phyloP scores from a whole-genome alignment of 768 basidiomycete species.

The Suillus subalutaceus region DNA sequence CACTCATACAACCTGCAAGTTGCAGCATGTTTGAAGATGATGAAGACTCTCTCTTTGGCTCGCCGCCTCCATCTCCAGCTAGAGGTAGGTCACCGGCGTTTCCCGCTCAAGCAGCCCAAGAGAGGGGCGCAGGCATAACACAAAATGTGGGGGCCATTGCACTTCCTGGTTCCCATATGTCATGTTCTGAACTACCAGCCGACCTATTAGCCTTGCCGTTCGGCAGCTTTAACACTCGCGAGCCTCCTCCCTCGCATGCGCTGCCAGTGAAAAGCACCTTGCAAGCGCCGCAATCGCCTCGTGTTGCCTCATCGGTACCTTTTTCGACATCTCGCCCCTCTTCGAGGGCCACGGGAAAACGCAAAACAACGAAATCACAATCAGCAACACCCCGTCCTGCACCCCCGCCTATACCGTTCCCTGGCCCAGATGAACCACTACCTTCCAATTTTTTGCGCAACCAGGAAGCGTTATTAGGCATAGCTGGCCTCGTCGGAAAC shows the following conservation, averaged over 20 bases:
- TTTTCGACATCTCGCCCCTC: slow-evolving; percentile 12
- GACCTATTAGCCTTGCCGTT: slow-evolving; percentile 74
- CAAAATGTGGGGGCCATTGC: slow-evolving; percentile 98
- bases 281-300: neutral
- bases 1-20: slow-evolving; percentile 20
- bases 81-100: slow-evolving; percentile 80
- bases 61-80: slow-evolving; percentile 70
- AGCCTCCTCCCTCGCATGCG: slow-evolving; percentile 36
- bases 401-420: slow-evolving; percentile 61
- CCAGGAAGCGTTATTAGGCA: slow-evolving; percentile 71
- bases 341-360: slow-evolving; percentile 30
- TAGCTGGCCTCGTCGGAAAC: slow-evolving; percentile 69
- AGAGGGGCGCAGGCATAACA: slow-evolving; percentile 37
- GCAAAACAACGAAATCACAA: slow-evolving; percentile 38
- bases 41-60: slow-evolving; percentile 78
- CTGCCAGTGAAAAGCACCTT: slow-evolving; percentile 1
- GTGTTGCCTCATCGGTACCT: slow-evolving; percentile 10
- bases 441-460: slow-evolving; percentile 75
- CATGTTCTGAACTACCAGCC: slow-evolving; percentile 84
- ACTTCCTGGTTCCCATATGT: slow-evolving; percentile 91
- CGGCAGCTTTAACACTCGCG: slow-evolving; percentile 39
- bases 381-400: slow-evolving; percentile 48
- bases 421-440: slow-evolving; percentile 59
- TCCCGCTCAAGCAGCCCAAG: slow-evolving; percentile 36
- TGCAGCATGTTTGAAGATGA: slow-evolving; percentile 42